Base-by-base conservation (phyloP, 1,284 basidiomycete species). In the Pseudozyma sp. region DNA sequence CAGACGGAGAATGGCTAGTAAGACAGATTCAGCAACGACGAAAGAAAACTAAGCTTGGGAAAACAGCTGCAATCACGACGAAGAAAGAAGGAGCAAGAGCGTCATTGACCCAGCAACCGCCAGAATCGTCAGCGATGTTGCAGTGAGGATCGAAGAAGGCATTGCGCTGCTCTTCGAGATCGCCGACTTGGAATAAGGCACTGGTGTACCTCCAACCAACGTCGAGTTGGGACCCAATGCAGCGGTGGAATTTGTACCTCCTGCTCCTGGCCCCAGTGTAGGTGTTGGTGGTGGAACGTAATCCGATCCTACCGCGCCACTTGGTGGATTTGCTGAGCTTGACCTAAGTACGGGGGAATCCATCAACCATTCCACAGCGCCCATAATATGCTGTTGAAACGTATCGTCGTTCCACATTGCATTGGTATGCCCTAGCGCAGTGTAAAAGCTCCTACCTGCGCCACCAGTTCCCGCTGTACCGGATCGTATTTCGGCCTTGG, bases 321-420 rank as follows among this genome's bases (percentile, higher is more conserved):
- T 19, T 7, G 65, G 43, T 0, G 71, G 50, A 5, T 59, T 69
- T 5, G 62, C 38, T 2, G 66, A 64, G 3, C 60, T 71, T 13
- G 63, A 66, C 25, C 35, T 53, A 25, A 81, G 65, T 9, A 60
- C 53, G 6, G 76, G 72, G 19, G 76, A 78, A 19, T 52, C 70
- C 47, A 81, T 65, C 45, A 81, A 66, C 79, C 79, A 81, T 12
- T 55, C 40, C 11, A 81, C 51, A 3, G 68, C 79, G 16, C 79
- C 79, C 55, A 69, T 61, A 31, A 81, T 71, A 59, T 81, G 79
- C 18, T 63, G 49, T 34, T 76, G 67, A 50, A 81, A 72, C 31
- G 18, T 60, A 1, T 76, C 54, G 25, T 79, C 66, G 25, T 57
- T 54, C 78, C 78, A 81, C 51, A 65, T 68, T 9, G 63, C 68